These are phyloP conservation scores for Gracilaria vermiculophylla DNA, from an alignment of 23 red algal genomes.

Conservation along the genomic window DNA sequence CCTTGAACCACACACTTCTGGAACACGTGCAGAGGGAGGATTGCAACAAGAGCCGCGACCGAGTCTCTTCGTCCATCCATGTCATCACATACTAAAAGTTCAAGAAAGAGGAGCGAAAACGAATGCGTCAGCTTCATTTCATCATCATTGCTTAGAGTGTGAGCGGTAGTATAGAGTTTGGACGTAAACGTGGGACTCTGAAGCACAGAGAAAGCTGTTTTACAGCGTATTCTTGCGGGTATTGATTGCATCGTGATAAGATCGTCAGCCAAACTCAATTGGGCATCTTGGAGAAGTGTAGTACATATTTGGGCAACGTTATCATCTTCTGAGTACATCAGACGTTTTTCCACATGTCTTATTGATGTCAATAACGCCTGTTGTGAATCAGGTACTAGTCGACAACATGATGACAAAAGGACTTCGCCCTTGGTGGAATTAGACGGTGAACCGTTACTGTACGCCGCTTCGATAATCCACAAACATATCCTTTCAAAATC, in stretches of 20 bases:
- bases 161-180: not conserved
- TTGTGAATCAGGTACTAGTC: not conserved
- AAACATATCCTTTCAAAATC: conserved; percentile 8
- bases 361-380: not conserved
- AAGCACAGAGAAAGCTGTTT: not conserved
- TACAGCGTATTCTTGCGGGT: conserved; percentile 11
- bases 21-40: conserved; percentile 23
- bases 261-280: not conserved
- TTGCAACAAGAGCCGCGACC: conserved; percentile 6
- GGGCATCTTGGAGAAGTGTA: not conserved
- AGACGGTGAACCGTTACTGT: not conserved
- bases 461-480: not conserved
- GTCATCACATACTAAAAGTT: conserved; percentile 23
- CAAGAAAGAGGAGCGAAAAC: not conserved
- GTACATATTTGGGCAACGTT: conserved; percentile 7
- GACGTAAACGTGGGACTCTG: not conserved
- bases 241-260: not conserved
- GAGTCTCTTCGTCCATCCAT: not conserved
- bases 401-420: conserved; percentile 6
- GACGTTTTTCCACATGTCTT: not conserved
- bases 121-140: not conserved
- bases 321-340: not conserved
- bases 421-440: not conserved
- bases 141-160: not conserved
- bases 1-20: not conserved